These are phyloP conservation scores for Chlorella ohadii DNA, from an alignment of 139 green algal species.

Conservation along the genomic window DNA sequence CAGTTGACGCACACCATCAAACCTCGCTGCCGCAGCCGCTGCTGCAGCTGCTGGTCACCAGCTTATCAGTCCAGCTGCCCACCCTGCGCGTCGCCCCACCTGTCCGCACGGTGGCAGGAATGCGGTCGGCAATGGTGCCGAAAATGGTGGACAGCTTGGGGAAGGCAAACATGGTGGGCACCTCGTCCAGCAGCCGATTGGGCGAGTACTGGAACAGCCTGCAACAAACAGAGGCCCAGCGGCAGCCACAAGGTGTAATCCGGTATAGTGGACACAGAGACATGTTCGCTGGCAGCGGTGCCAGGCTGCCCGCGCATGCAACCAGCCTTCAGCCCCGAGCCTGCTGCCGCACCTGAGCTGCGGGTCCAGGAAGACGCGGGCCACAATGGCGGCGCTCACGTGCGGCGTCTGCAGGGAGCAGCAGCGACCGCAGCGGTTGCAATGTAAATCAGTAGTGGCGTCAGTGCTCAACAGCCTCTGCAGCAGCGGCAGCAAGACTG, in stretches of 20 bases:
- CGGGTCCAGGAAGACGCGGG: constrained; percentile 76
- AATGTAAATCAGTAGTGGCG: no score
- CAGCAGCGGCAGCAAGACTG: no score
- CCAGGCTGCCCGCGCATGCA: no score
- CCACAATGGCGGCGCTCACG: constrained; percentile 68
- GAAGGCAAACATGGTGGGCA: constrained; percentile 79
- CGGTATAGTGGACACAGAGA: no score
- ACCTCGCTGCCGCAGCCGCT: no score
- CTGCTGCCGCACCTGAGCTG: constrained; percentile 46
- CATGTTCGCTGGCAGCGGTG: no score
- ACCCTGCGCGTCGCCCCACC: not conserved
- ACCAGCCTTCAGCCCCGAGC: not conserved
- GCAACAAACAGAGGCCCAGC: not conserved
- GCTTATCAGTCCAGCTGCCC: no score
- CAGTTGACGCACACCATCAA: not conserved
- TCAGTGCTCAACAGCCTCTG: no score
- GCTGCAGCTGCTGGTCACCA: no score
- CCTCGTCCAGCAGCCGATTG: constrained; percentile 61
- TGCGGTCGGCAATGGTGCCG: constrained; percentile 44
- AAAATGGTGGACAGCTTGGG: constrained; percentile 62
- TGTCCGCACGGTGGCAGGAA: constrained; percentile 41
- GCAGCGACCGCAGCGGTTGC: no score
- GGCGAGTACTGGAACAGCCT: constrained; percentile 75
- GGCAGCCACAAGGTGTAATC: not conserved
- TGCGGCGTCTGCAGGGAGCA: constrained; percentile 53